Percentiles rank a stretch among this genome's conserved stretches.
phyloP scores from a whole-genome alignment of 2,329 filamentous ascomycete species.

The Pseudocercospora vitis region DNA sequence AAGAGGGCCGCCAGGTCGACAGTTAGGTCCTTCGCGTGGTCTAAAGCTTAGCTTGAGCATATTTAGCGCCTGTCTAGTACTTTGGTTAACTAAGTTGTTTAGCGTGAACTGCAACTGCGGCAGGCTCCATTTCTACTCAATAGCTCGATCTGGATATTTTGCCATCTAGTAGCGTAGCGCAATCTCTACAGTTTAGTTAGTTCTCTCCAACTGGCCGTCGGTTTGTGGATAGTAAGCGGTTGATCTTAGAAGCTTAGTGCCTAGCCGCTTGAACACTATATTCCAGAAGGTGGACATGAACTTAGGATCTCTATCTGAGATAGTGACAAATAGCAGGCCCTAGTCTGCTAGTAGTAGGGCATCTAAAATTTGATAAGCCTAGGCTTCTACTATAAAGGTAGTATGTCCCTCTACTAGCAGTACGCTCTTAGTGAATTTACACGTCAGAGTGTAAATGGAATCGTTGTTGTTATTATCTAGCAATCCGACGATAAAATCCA shows the following conservation, averaged over 20 bases:
- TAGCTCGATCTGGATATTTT: not conserved
- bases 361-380: constrained; percentile 4
- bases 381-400: not conserved
- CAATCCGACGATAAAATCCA: constrained; percentile 5
- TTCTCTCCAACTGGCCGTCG: constrained; percentile 7
- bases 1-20: not conserved
- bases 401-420: not conserved
- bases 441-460: not conserved
- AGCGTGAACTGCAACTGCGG: not conserved
- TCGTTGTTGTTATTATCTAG: not conserved
- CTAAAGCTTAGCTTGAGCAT: not conserved
- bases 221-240: constrained; percentile 10
- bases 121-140: no score
- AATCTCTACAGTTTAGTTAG: constrained; percentile 13
- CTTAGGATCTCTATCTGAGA: constrained; percentile 10
- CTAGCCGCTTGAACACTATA: not conserved
- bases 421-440: constrained; percentile 1
- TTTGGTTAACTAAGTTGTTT: not conserved
- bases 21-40: not conserved
- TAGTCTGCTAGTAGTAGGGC: constrained; percentile 1
- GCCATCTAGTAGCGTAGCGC: constrained; percentile 8
- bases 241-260: constrained; percentile 2
- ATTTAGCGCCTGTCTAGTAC: not conserved
- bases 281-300: constrained; percentile 4
- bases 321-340: constrained; percentile 4